Evolutionary conservation across 2,329 filamentous ascomycete species (phyloP), one percentile per base, ranked within the genome.

Genomic region (Lachnum nothofagi): DNA sequence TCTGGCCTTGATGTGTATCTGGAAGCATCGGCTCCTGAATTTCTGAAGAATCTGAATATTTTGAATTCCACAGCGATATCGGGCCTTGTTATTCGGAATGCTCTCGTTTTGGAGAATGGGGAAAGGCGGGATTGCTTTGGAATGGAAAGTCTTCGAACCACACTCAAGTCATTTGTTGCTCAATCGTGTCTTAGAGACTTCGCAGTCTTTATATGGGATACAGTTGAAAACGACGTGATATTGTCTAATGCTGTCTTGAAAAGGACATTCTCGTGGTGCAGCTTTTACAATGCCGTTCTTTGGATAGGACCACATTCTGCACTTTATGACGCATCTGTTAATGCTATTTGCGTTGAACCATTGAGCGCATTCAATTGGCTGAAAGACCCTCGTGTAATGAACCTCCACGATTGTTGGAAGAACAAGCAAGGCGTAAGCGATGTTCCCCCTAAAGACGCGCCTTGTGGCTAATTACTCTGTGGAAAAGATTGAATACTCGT

Each of bases 341-440:
- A 68, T 25, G 53, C 55, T 20, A 63, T 66, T 9, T 56, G 54
- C 7, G 43, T 53, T 0, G 66, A 72, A 48, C 72, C 72, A 10
- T 61, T 75, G 3, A 68, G 71, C 5, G 70, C 72, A 1, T 70
- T 75, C 48, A 66, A 69, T 43, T 75, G 70, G 70, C 52, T 75
- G 46, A 75, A 74, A 52, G 68, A 72, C 35, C 61, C 67, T 9
- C 62, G 67, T n/a, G 65, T 71, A 12, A 73, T 74, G 65, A 65
- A 67, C 31, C 54, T 63, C 0, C 72, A 75, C 42, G 67, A 72
- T 33, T 58, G 49, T 24, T 74, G 71, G 70, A 67, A 65, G 39
- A 61, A 59, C 1, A 69, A 69, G 42, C 34, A 41, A 48, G 46
- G 10, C 24, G 37, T 40, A 16, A 40, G 37, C 24, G 9, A 41